These are phyloP conservation scores for Alternaria arbusti DNA, from an alignment of 2,329 filamentous ascomycete species.

Conservation along the genomic window DNA sequence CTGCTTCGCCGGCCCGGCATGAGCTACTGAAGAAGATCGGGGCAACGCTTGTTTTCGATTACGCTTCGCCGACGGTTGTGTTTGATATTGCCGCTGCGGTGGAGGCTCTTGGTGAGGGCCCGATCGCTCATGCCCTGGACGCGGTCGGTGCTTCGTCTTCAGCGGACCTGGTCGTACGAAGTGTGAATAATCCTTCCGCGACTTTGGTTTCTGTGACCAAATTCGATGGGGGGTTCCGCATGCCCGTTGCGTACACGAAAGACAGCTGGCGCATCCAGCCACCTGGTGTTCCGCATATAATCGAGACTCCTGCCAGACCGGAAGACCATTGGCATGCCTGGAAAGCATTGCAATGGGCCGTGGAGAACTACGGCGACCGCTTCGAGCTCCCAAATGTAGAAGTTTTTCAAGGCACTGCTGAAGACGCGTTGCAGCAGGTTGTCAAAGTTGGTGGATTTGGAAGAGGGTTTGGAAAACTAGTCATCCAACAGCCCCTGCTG, in stretches of 20 bases:
- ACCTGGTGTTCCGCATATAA: not conserved
- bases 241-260: not conserved
- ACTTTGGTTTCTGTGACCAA: not conserved
- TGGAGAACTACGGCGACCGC: conserved; percentile 6
- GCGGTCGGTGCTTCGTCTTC: not conserved
- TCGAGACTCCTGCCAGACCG: not conserved
- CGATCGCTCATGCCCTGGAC: conserved; percentile 1
- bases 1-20: conserved; percentile 15
- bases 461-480: conserved; percentile 2
- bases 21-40: conserved; percentile 11
- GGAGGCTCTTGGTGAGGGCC: not conserved
- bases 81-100: conserved; percentile 4
- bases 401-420: not conserved
- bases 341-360: conserved; percentile 1
- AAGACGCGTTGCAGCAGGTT: conserved; percentile 3
- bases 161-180: not conserved
- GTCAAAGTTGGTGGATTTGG: not conserved
- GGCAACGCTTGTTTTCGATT: conserved; percentile 16
- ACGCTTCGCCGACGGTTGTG: conserved; percentile 3
- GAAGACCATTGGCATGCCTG: not conserved
- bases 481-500: not conserved
- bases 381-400: conserved; percentile 2
- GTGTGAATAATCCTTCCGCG: not conserved
- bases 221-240: not conserved
- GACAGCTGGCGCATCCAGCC: not conserved